Evolutionary conservation across 805 yeast species (phyloP).

Genomic region (Naumovozyma dairenensis): DNA sequence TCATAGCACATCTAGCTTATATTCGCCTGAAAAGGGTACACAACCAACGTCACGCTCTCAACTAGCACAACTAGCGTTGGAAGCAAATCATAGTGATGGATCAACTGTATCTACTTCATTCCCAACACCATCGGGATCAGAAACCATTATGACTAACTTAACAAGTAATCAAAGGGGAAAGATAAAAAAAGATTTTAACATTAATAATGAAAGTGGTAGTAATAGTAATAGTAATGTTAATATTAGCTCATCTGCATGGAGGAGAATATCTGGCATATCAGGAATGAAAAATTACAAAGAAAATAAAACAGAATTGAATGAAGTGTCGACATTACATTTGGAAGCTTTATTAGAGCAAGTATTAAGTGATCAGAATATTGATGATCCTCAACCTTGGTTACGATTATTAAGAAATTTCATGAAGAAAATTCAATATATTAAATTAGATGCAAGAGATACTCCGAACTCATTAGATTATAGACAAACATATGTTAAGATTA

Average conservation of each 20-base stretch:
- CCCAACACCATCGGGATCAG: no score
- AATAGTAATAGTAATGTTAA: no score
- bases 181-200: no score
- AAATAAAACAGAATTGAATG: constrained; percentile 26
- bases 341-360: constrained; percentile 48
- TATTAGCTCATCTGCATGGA: no score
- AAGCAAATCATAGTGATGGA: no score
- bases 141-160: no score
- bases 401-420: constrained; percentile 41
- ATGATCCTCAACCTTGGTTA: constrained; percentile 49
- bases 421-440: constrained; percentile 46
- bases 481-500: constrained; percentile 73
- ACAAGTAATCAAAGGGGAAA: no score
- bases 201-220: no score
- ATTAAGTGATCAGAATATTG: constrained; percentile 47
- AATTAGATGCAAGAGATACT: constrained; percentile 49
- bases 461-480: constrained; percentile 77
- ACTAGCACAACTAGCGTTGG: no score
- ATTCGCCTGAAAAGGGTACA: background rate
- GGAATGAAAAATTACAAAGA: constrained; percentile 9
- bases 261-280: constrained; percentile 15
- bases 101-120: no score
- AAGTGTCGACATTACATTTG: constrained; percentile 35
- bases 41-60: no score
- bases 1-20: constrained; percentile 28